Evolutionary conservation across 108 stramenopile species (phyloP).

Genomic region (Asterionellopsis glacialis): DNA sequence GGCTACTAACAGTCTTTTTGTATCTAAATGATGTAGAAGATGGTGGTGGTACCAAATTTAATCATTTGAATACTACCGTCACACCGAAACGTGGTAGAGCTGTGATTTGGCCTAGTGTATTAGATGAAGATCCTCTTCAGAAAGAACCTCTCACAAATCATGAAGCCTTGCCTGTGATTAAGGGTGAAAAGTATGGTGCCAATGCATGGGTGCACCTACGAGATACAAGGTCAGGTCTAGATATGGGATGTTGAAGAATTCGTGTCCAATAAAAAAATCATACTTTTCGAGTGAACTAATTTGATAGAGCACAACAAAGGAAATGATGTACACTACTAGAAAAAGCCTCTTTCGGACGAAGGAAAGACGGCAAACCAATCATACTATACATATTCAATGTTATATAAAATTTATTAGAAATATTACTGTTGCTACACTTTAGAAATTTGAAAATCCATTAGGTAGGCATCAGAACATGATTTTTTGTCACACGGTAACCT

Average conservation of each 20-base stretch:
- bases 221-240: conserved; percentile 31
- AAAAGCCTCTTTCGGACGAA: no score
- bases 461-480: no score
- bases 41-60: conserved; percentile 85
- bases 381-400: no score
- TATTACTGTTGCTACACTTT: no score
- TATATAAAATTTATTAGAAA: no score
- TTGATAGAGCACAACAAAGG: no score
- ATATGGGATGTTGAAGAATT: conserved; percentile 9
- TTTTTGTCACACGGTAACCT: no score
- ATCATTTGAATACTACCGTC: conserved; percentile 48
- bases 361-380: no score
- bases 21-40: conserved; percentile 87
- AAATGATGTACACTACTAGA: no score
- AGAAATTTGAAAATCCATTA: no score
- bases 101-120: conserved; percentile 73
- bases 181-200: conserved; percentile 70
- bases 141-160: conserved; percentile 61
- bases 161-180: conserved; percentile 58
- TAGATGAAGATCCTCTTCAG: conserved; percentile 47
- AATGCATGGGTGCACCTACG: conserved; percentile 80
- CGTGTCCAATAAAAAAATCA: background rate
- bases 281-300: no score
- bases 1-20: conserved; percentile 67
- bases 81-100: conserved; percentile 66